phyloP scores from a whole-genome alignment of 139 green algal species.

The Chlamydomonas sp. region DNA sequence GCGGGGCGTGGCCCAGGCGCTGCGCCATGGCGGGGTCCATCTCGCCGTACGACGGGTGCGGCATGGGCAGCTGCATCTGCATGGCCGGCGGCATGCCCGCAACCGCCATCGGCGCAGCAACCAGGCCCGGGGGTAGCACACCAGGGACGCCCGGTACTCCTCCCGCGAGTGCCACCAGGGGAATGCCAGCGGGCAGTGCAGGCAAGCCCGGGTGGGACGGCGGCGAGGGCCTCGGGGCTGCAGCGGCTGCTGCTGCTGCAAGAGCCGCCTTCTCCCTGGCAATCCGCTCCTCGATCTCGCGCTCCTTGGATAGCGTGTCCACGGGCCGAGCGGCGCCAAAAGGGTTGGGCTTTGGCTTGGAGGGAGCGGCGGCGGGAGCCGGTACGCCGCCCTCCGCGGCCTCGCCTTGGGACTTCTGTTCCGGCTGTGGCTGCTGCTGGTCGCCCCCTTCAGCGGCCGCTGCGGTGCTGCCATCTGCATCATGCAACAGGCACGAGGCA shows the following conservation, averaged over 20 bases:
- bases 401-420: neutral
- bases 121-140: no score
- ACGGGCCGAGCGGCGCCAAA: slow-evolving; percentile 44
- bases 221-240: neutral
- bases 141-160: neutral
- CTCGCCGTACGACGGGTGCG: neutral
- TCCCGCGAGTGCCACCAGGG: neutral
- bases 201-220: neutral
- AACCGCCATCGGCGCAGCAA: neutral
- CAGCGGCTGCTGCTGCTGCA: neutral
- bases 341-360: slow-evolving; percentile 40
- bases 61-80: neutral
- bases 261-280: neutral
- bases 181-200: no score
- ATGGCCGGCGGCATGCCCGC: neutral
- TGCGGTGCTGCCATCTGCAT: no score
- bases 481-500: no score
- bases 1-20: neutral
- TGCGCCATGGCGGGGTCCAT: neutral
- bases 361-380: neutral
- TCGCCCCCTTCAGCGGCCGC: no score
- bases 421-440: neutral
- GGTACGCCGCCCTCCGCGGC: neutral
- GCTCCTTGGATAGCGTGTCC: slow-evolving; percentile 35
- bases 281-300: slow-evolving; percentile 44